Conservation (phyloP, 2,329 filamentous ascomycete genomes). For the Nemania sp. region DNA sequence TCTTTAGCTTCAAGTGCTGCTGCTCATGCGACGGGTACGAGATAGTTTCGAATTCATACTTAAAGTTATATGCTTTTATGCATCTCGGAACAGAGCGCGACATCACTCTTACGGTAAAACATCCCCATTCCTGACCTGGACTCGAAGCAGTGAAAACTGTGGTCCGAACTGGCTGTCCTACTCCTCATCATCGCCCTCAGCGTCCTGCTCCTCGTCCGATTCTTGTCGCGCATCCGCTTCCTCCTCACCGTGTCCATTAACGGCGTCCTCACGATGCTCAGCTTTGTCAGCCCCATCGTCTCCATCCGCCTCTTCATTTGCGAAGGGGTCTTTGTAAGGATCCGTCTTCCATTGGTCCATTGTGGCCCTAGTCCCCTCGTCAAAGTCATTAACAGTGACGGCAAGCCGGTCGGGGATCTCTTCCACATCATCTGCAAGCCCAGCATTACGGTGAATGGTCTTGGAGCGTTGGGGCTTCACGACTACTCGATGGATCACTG, state of each 20-base stretch:
- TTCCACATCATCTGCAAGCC: slow-evolving; percentile 61
- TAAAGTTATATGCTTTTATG: background rate
- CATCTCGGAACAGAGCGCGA: background rate
- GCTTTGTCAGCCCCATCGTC: slow-evolving; percentile 42
- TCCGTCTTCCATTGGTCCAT: slow-evolving; percentile 66
- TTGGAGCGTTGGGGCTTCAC: slow-evolving; percentile 73
- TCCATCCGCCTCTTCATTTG: slow-evolving; percentile 52
- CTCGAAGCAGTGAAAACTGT: background rate
- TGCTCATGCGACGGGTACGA: background rate
- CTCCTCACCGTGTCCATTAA: slow-evolving; percentile 38
- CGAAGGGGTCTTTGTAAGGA: slow-evolving; percentile 55
- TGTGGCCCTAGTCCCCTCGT: slow-evolving; percentile 63
- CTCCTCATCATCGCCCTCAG: slow-evolving; percentile 62
- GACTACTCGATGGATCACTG: slow-evolving; percentile 72
- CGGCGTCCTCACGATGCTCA: slow-evolving; percentile 37
- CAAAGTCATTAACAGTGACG: slow-evolving; percentile 66
- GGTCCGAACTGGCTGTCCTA: slow-evolving; percentile 25
- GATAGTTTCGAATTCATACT: background rate
- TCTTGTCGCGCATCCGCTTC: slow-evolving; percentile 35
- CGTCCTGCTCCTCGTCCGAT: slow-evolving; percentile 53
- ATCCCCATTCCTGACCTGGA: background rate
- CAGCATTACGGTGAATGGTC: slow-evolving; percentile 69
- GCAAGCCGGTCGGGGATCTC: slow-evolving; percentile 68
- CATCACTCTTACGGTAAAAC: background rate
- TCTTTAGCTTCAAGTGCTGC: background rate